Evolutionary conservation across 345 rosid genomes (phyloP), one percentile per base, ranked within the genome.

Genomic region (Ailanthus altissimus): DNA sequence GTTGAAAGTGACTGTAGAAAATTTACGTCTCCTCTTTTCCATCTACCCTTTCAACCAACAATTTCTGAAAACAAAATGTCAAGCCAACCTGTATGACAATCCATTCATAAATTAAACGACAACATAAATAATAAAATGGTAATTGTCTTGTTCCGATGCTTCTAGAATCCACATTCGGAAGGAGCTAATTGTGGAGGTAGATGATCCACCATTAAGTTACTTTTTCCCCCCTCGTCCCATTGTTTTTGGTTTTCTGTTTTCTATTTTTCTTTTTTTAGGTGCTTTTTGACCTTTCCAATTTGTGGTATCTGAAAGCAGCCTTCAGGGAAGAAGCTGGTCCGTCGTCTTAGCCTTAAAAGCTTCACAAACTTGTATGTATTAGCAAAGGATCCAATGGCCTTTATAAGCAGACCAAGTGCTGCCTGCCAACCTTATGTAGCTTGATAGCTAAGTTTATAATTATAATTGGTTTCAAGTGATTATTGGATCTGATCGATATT

Each of bases 1-100:
- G 47, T 36, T 63, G 67, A 63, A 38, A 63, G 43, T 32, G 67
- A 63, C 18, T 4, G 9, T 18, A 53, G 20, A 45, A 56, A 42
- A 28, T 40, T 67, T 76, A 21, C n/a, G 66, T 25, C 40, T 42
- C 23, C 14, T 49, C 61, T 73, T 73, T n/a, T n/a, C n/a, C n/a
- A n/a, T n/a, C n/a, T n/a, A n/a, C n/a, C n/a, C n/a, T n/a, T n/a
- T 59, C 74, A 47, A 43, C 70, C 57, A 75, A 43, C 66, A 70
- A 74, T 42, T 32, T 40, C 47, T 32, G 82, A 82, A 71, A 75
- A 42, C 12, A 80, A 75, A 32, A 9, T 4, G 16, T 53, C 20
- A 75, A 67, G 65, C 77, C 77, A 74, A 51, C 16, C 63, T 73
- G 75, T 73, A 23, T 11, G 32, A 5, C 16, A n/a, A n/a, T n/a